phyloP scores from a whole-genome alignment of 768 basidiomycete genomes.

The Termitomyces sp. region DNA sequence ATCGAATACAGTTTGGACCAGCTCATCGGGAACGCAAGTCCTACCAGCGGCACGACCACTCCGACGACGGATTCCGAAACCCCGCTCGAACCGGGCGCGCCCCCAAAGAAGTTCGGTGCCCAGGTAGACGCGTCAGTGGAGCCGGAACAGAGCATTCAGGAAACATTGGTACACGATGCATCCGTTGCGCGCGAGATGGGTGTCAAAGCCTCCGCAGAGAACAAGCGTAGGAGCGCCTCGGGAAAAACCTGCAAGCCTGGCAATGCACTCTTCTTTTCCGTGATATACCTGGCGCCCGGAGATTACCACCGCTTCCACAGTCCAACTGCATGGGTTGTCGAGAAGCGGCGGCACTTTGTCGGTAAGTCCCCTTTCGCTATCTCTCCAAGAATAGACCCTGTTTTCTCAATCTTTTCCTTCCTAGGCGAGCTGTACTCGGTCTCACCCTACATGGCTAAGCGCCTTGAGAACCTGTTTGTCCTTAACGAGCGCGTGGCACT shows the following conservation, averaged over 20 bases:
- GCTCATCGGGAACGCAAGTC: constrained; percentile 55
- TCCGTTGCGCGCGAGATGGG: constrained; percentile 75
- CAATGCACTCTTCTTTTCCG: constrained; percentile 85
- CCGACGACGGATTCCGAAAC: constrained; percentile 24
- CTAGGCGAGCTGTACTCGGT: constrained; percentile 92
- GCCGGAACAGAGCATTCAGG: constrained; percentile 44
- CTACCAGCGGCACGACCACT: constrained; percentile 25
- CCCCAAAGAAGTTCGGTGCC: constrained; percentile 54
- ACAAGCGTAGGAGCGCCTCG: constrained; percentile 26
- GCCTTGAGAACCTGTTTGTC: constrained; percentile 89
- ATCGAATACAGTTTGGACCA: constrained; percentile 93
- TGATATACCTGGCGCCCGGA: constrained; percentile 97
- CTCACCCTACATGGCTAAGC: constrained; percentile 91
- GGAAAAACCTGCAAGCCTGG: constrained; percentile 58
- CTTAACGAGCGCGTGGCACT: constrained; percentile 98
- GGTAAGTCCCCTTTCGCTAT: constrained; percentile 38
- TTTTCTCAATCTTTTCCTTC: not conserved
- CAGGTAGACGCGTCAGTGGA: constrained; percentile 69
- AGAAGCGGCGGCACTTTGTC: constrained; percentile 90
- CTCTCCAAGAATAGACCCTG: not conserved
- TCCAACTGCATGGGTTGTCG: constrained; percentile 95
- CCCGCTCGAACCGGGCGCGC: constrained; percentile 21
- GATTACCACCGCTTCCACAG: constrained; percentile 98
- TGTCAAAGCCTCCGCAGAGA: constrained; percentile 29
- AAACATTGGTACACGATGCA: constrained; percentile 59